phyloP scores from a whole-genome alignment of 345 rosid genomes.

The Erodium maritimum region DNA sequence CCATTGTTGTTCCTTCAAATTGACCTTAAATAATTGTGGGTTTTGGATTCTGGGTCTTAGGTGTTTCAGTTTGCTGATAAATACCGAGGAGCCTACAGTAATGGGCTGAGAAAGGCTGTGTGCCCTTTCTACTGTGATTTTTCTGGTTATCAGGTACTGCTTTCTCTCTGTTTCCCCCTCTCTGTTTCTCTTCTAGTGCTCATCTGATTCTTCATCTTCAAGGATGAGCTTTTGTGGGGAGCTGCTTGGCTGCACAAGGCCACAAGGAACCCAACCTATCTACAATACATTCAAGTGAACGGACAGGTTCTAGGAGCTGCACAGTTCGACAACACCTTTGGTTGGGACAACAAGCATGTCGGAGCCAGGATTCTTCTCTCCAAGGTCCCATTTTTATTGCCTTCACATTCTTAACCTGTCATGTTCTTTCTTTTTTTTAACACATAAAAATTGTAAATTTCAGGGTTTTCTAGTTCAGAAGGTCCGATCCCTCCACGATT shows the following conservation, averaged over 20 bases:
- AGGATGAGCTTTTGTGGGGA: slow-evolving; percentile 97
- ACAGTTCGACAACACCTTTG: slow-evolving; percentile 71
- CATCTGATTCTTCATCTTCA: no score
- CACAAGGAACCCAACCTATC: slow-evolving; percentile 51
- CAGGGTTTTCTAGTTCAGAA: slow-evolving; percentile 77
- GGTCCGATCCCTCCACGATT: slow-evolving; percentile 60
- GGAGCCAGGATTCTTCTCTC: slow-evolving; percentile 91
- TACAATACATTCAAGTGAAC: slow-evolving; percentile 60
- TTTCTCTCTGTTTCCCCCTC: no score
- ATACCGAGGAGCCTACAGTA: slow-evolving; percentile 59
- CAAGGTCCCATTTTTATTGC: slow-evolving; percentile 30
- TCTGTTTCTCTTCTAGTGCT: no score
- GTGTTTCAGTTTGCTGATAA: slow-evolving; percentile 64
- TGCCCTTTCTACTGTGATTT: slow-evolving; percentile 70
- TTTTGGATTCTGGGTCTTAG: slow-evolving; percentile 15
- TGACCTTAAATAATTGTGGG: no score
- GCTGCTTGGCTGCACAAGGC: slow-evolving; percentile 97
- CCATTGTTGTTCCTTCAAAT: no score
- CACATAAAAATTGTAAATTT: not conserved
- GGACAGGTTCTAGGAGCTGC: slow-evolving; percentile 82
- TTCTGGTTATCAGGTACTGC: slow-evolving; percentile 63
- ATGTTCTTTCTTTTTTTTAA: no score
- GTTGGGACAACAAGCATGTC: slow-evolving; percentile 96
- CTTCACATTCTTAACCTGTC: not conserved
- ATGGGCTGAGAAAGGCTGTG: slow-evolving; percentile 31